Percentiles rank a stretch among this genome's conserved stretches.
Evolutionary conservation across 2,329 filamentous ascomycete genomes (phyloP).

Genomic region (Leptographium radiaticola): DNA sequence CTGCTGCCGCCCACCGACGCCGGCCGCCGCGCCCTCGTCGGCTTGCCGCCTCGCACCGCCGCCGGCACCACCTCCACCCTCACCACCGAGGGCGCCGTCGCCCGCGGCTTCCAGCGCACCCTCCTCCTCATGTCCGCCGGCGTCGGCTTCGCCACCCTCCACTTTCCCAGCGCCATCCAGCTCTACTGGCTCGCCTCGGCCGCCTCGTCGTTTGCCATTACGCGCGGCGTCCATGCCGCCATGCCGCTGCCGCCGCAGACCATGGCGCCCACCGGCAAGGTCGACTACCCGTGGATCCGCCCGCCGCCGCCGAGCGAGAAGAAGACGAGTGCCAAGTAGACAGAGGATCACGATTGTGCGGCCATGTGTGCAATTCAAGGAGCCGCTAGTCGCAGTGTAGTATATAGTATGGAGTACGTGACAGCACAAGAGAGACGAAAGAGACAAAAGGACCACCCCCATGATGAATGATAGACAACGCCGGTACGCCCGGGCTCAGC

Average conservation of each 20-base stretch:
- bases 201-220: constrained; percentile 13
- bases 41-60: constrained; percentile 6
- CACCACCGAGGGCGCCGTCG: neutral
- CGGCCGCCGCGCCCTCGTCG: constrained; percentile 14
- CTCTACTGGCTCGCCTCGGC: constrained; percentile 29
- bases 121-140: constrained; percentile 18
- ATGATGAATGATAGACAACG: neutral
- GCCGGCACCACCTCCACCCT: neutral
- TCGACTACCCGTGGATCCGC: constrained; percentile 8
- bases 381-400: too few species aligned
- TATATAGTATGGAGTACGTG: neutral
- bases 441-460: neutral
- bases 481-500: too few species aligned
- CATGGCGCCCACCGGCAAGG: constrained; percentile 11
- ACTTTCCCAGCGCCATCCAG: constrained; percentile 28
- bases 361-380: neutral
- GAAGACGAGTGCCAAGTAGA: neutral
- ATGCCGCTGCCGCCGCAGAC: constrained; percentile 14
- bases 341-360: neutral
- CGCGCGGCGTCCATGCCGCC: constrained; percentile 10
- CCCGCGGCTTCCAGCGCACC: constrained; percentile 14
- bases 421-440: neutral
- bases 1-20: constrained; percentile 18
- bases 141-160: constrained; percentile 23
- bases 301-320: neutral